A percentile compares a stretch with the other conserved stretches of the same genome.
Conservation (phyloP, 495 filamentous ascomycete genomes). For the Penicillium simplicissimum region DNA sequence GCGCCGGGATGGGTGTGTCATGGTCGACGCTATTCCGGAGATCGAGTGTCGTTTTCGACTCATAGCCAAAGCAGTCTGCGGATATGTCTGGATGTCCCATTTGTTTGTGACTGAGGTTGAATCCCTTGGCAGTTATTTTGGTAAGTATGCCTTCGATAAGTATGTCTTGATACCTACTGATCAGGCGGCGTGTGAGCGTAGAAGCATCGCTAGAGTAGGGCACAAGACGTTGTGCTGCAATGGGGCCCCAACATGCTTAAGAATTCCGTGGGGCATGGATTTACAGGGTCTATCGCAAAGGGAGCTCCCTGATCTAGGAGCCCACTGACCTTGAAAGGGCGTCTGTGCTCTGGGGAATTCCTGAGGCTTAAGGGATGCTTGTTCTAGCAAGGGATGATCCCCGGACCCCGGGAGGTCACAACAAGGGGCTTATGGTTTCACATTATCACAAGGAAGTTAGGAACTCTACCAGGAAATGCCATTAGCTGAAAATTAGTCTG, state of each 20-base stretch:
- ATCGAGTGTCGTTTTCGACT: slow-evolving; percentile 20
- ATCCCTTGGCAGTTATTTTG: background rate
- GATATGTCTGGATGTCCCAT: slow-evolving; percentile 21
- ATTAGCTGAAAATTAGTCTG: background rate
- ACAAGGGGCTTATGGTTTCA: slow-evolving; percentile 11
- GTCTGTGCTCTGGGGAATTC: slow-evolving; percentile 11
- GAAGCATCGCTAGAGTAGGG: background rate
- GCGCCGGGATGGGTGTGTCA: slow-evolving; percentile 13
- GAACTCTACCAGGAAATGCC: background rate
- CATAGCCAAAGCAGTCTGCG: slow-evolving; percentile 18
- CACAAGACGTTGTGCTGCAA: background rate
- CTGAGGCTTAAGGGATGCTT: slow-evolving; percentile 12
- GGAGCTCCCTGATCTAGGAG: slow-evolving; percentile 2
- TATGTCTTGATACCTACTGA: background rate
- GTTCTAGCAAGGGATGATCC: background rate
- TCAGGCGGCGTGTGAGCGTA: background rate
- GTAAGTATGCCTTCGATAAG: background rate
- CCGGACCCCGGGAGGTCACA: slow-evolving; percentile 8
- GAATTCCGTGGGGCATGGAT: background rate
- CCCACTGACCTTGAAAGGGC: slow-evolving; percentile 7
- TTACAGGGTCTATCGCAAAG: slow-evolving; percentile 1
- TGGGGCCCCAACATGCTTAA: background rate
- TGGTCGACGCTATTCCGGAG: slow-evolving; percentile 23
- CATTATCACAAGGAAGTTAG: too few species aligned
- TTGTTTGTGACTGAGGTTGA: slow-evolving; percentile 1